Base-by-base conservation (phyloP, 192 early-diverging fungal genomes). In the Coemansia sp. region DNA sequence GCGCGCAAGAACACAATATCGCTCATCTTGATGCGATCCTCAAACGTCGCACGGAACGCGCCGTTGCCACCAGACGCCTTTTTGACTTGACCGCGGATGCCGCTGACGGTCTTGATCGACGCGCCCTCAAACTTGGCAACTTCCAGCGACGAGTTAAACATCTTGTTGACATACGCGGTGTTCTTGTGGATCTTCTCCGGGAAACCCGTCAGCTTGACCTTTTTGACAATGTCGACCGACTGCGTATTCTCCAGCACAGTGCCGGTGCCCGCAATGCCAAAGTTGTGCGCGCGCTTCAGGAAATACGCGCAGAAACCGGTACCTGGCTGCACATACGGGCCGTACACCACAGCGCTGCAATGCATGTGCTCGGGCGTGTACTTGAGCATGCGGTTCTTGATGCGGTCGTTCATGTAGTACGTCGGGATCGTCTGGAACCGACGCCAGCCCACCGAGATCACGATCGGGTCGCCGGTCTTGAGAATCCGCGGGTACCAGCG, bases 361-460 rank as follows among this genome's bases (percentile, higher is more conserved):
- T 99, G 97, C 97, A 99, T 98, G 73, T 99, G 97, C 80, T 98
- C 94, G 16, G 97, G 97, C 8, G 97, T 96, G 77, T 99, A 99
- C 80, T 99, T 99, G 38, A 99, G 87, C 95, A 99, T 96, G 32
- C 95, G 86, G 80, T 97, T 98, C 42, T 94, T 88, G 63, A 88
- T 94, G 45, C 92, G 91, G 76, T 97, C 93, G 68, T 96, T 87
- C 34, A 95, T 84, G 22, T 92, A 97, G 79, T 92, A 99, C 50
- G 96, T 84, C 16, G 97, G 97, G 56, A 98, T 90, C 38, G 91
- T 92, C 72, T 99, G 97, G 88, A 99, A 95, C 54, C 97, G 88
- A 33, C 97, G 89, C 97, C 97, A 99, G 22, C 97, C 97, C 33
- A 99, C 77, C 0, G 97, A 99, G 56, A 99, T 92, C 48, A 99